These are phyloP conservation scores for Aristolochia californica DNA, from an alignment of 164 flowering plant species.

Conservation along the genomic window DNA sequence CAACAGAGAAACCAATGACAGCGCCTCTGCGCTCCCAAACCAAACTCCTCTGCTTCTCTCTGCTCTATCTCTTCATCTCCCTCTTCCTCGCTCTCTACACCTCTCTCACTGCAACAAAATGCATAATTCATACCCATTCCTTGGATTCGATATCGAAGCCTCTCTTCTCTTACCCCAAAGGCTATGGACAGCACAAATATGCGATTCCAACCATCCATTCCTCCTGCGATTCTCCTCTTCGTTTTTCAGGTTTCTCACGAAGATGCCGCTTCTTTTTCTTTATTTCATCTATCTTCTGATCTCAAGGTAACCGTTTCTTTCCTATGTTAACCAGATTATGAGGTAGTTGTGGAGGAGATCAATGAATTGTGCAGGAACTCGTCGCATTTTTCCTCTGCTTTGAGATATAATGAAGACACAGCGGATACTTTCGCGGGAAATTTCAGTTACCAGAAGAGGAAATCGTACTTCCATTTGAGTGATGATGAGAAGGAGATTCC, in stretches of 20 bases:
- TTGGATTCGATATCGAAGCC: slow-evolving; percentile 58
- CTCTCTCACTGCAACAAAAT: slow-evolving; percentile 51
- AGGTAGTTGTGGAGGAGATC: slow-evolving; percentile 51
- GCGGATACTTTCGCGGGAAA: slow-evolving; percentile 57
- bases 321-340: slow-evolving; percentile 42
- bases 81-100: slow-evolving; percentile 51
- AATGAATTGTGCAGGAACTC: slow-evolving; percentile 31
- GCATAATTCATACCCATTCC: slow-evolving; percentile 60
- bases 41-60: slow-evolving; percentile 64
- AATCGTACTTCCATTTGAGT: slow-evolving; percentile 42
- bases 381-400: slow-evolving; percentile 9
- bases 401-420: slow-evolving; percentile 35
- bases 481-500: slow-evolving; percentile 37
- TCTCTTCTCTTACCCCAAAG: slow-evolving; percentile 67
- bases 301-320: slow-evolving; percentile 8
- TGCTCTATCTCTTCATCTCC: slow-evolving; percentile 49
- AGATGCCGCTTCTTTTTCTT: not conserved
- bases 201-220: slow-evolving; percentile 61
- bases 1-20: slow-evolving; percentile 4
- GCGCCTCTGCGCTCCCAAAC: too few relatives aligned
- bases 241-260: slow-evolving; percentile 47
- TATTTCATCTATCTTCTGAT: slow-evolving; percentile 3
- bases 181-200: slow-evolving; percentile 83
- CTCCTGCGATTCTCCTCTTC: slow-evolving; percentile 66
- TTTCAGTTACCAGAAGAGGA: slow-evolving; percentile 40